These are phyloP conservation scores for Trichoderma orchidacearum DNA, from an alignment of 495 filamentous ascomycete genomes.

Conservation along the genomic window DNA sequence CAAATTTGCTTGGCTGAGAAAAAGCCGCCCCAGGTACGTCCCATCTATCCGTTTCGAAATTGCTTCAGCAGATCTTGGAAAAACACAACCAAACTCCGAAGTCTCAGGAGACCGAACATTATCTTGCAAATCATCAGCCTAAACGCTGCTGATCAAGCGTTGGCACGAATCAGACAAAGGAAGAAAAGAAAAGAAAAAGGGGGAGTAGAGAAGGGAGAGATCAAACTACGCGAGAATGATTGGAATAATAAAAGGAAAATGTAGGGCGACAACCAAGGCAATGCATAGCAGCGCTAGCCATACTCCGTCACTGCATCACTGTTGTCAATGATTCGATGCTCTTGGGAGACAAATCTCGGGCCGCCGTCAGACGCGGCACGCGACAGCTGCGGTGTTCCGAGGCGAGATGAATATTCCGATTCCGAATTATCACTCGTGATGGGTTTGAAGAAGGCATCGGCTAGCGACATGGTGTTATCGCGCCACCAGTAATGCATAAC, in stretches of 20 bases:
- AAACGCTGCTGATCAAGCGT: not conserved
- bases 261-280: not conserved
- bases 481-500: conserved; percentile 28
- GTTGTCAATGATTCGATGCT: not conserved
- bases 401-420: not conserved
- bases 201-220: not conserved
- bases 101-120: not conserved
- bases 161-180: not conserved
- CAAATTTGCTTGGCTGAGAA: not conserved
- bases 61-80: not conserved
- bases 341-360: not conserved
- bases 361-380: not conserved
- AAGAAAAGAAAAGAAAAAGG: not conserved
- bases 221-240: not conserved
- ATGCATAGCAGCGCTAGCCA: not conserved
- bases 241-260: not conserved
- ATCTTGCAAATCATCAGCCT: not conserved
- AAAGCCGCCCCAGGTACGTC: not conserved
- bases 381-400: not conserved
- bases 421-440: not conserved
- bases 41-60: not conserved
- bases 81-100: not conserved
- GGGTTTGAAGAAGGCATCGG: not conserved
- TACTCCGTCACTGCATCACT: not conserved
- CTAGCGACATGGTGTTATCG: conserved; percentile 11